These are phyloP conservation scores for Protea cynaroides DNA, from an alignment of 164 flowering plant species.

Conservation along the genomic window DNA sequence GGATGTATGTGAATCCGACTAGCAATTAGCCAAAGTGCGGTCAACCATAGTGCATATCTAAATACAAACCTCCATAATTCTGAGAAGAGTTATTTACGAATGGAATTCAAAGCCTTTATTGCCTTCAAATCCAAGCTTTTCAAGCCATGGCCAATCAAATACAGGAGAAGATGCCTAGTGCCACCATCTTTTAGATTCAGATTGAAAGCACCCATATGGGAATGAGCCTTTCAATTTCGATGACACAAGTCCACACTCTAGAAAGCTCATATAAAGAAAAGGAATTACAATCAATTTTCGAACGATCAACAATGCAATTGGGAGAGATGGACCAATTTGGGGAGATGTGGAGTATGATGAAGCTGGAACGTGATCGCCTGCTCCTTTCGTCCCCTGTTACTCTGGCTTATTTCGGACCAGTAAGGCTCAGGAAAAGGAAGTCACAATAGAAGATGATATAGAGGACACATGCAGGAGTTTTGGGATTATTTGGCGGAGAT, in stretches of 20 bases:
- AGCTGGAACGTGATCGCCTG: slow-evolving; percentile 17
- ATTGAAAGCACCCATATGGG: slow-evolving; percentile 34
- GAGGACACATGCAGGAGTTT: slow-evolving; percentile 86
- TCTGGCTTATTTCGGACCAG: slow-evolving; percentile 34
- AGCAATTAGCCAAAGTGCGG: too few relatives aligned
- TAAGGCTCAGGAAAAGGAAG: slow-evolving; percentile 1
- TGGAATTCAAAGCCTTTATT: slow-evolving; percentile 33
- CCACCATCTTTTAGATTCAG: slow-evolving; percentile 27
- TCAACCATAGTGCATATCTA: too few relatives aligned
- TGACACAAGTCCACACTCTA: slow-evolving; percentile 1
- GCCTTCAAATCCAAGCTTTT: slow-evolving; percentile 47
- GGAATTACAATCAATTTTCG: slow-evolving; percentile 13
- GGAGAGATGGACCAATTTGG: slow-evolving; percentile 28
- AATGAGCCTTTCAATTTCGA: slow-evolving; percentile 24
- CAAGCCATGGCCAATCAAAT: slow-evolving; percentile 28
- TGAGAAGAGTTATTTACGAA: too few relatives aligned
- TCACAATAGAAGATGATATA: slow-evolving; percentile 17
- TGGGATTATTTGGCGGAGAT: slow-evolving; percentile 75
- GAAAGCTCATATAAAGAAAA: slow-evolving; percentile 3
- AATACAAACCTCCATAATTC: too few relatives aligned
- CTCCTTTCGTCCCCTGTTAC: slow-evolving; percentile 56
- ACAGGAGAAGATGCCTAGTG: slow-evolving; percentile 3
- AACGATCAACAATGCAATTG: background rate
- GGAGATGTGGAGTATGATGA: slow-evolving; percentile 37
- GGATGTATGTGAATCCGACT: too few relatives aligned